Evolutionary conservation across 371 early-diverging fungal genomes (phyloP).

Genomic region (Mucor circinelloides): DNA sequence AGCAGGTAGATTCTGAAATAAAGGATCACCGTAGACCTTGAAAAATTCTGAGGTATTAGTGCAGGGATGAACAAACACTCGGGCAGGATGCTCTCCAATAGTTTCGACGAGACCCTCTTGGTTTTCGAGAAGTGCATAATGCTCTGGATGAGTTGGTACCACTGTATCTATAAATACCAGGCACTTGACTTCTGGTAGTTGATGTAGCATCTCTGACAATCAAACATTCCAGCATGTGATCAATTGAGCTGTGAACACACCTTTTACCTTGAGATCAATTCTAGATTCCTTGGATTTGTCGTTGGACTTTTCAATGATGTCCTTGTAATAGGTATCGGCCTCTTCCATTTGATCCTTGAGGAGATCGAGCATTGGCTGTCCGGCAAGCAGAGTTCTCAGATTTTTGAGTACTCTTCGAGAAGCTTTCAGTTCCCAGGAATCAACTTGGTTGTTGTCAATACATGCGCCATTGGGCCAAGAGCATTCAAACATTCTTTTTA

Average conservation of each 20-base stretch:
- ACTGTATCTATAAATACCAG: too few relatives aligned
- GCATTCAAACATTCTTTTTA: too few relatives aligned
- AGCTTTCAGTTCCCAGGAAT: conserved; percentile 4
- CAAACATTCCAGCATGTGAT: not conserved
- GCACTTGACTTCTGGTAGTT: not conserved
- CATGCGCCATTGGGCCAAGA: conserved; percentile 2
- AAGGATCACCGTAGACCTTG: too few relatives aligned
- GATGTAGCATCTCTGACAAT: not conserved
- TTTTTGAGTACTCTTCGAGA: conserved; percentile 6
- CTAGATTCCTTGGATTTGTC: conserved; percentile 5
- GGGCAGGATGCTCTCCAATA: too few relatives aligned
- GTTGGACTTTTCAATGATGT: conserved; percentile 14
- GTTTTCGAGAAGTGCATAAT: too few relatives aligned
- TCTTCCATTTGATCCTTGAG: conserved; percentile 8
- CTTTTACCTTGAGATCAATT: conserved; percentile 1
- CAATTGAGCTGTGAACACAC: conserved; percentile 1
- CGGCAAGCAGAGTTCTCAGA: conserved; percentile 4
- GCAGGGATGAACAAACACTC: too few relatives aligned
- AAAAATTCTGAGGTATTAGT: too few relatives aligned
- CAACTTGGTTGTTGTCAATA: not conserved
- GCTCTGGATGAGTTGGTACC: not conserved
- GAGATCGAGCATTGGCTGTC: conserved; percentile 14
- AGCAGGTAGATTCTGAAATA: too few relatives aligned
- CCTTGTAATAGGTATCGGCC: conserved; percentile 9
- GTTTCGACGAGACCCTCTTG: too few relatives aligned